phyloP scores from a whole-genome alignment of 2,329 filamentous ascomycete species.

The Stachybotrys chartarum region DNA sequence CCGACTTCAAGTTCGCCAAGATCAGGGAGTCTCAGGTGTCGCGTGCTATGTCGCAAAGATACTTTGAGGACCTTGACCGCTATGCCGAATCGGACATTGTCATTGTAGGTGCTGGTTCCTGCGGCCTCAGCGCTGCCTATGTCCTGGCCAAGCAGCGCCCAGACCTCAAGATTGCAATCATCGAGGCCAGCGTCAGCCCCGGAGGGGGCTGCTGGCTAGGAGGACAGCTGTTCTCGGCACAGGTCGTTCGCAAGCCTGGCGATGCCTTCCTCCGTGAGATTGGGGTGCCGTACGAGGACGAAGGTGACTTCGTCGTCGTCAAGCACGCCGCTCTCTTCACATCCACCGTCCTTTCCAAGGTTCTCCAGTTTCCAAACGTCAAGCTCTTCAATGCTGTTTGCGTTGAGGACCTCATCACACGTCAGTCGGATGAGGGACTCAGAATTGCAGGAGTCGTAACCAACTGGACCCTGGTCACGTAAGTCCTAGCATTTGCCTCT shows the following conservation, averaged over 20 bases:
- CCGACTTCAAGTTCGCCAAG: conserved; percentile 71
- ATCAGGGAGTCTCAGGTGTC: conserved; percentile 92
- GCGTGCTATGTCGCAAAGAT: conserved; percentile 86
- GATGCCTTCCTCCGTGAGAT: conserved; percentile 77
- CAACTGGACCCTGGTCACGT: conserved; percentile 71
- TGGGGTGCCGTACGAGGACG: conserved; percentile 80
- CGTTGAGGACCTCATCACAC: conserved; percentile 89
- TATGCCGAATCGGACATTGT: conserved; percentile 93
- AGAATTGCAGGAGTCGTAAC: conserved; percentile 85
- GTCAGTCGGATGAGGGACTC: conserved; percentile 48
- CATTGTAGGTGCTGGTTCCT: conserved; percentile 85
- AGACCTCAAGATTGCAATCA: conserved; percentile 84
- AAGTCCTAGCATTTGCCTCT: no score
- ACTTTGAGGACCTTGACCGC: conserved; percentile 81
- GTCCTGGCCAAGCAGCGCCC: conserved; percentile 76
- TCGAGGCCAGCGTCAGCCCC: conserved; percentile 82
- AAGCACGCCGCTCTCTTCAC: conserved; percentile 94
- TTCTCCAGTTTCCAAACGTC: conserved; percentile 79
- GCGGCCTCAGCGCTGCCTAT: conserved; percentile 79
- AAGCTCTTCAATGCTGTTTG: conserved; percentile 95
- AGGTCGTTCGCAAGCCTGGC: conserved; percentile 91
- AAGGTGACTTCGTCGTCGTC: conserved; percentile 82
- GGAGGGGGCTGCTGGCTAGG: conserved; percentile 90
- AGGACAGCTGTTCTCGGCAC: conserved; percentile 88
- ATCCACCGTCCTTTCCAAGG: conserved; percentile 75